phyloP scores from a whole-genome alignment of 148 eudicot genomes.

The Dysphania ambrosioides region DNA sequence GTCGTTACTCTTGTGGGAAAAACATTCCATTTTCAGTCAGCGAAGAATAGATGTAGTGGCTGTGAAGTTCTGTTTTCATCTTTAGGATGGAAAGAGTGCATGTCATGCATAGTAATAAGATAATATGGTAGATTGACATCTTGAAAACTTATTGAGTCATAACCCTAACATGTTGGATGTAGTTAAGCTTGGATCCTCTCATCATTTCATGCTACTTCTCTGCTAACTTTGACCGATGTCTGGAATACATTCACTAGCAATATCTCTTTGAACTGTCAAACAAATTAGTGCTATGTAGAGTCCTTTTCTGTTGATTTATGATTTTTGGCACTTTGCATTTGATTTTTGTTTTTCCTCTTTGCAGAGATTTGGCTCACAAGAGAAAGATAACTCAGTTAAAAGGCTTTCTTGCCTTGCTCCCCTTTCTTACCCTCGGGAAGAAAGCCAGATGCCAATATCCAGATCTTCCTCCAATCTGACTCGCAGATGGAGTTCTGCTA shows the following conservation, averaged over 20 bases:
- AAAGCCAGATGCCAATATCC: conserved; percentile 64
- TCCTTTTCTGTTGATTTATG: conserved; percentile 1
- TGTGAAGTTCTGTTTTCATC: neutral
- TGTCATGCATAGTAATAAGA: neutral
- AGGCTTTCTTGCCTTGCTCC: conserved; percentile 58
- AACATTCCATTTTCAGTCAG: neutral
- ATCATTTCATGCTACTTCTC: neutral
- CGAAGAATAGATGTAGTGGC: neutral
- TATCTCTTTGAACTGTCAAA: neutral
- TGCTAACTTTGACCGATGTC: neutral
- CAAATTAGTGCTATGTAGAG: neutral
- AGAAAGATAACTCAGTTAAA: conserved; percentile 64
- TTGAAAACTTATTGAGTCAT: neutral
- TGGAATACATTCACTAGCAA: neutral
- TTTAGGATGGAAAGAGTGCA: conserved; percentile 1
- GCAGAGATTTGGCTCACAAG: conserved; percentile 77
- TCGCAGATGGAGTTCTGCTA: conserved; percentile 62
- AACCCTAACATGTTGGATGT: neutral
- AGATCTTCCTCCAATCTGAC: conserved; percentile 55
- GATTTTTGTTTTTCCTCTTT: conserved; percentile 9
- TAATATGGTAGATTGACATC: neutral
- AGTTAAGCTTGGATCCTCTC: neutral
- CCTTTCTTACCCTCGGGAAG: conserved; percentile 56
- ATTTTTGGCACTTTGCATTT: neutral
- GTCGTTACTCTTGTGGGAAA: neutral